Evolutionary conservation across 441 rosid species (phyloP).

Genomic region (Isatis lusitanica): DNA sequence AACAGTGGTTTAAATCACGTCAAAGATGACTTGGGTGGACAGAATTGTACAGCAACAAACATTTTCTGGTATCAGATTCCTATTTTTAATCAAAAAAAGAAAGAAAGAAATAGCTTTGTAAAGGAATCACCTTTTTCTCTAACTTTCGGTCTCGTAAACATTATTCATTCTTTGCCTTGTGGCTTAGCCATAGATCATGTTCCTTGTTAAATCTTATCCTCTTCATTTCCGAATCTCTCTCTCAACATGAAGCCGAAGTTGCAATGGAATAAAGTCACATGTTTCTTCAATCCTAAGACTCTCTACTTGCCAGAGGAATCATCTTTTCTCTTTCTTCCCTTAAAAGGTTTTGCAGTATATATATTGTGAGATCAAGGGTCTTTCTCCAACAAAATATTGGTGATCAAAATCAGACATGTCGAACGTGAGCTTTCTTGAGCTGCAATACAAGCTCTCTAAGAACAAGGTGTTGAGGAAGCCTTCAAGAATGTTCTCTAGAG

Average conservation of each 20-base stretch:
- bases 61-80: conserved; percentile 29
- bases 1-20: not conserved
- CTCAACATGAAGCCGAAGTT: conserved; percentile 19
- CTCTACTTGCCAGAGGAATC: conserved; percentile 1
- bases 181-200: conserved; percentile 8
- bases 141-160: conserved; percentile 18
- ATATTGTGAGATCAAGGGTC: not conserved
- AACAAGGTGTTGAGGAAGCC: conserved; percentile 54
- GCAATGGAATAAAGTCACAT: conserved; percentile 29
- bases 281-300: conserved; percentile 24
- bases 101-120: not conserved
- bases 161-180: conserved; percentile 14
- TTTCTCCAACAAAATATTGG: not conserved
- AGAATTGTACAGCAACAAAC: conserved; percentile 9
- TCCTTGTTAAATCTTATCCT: conserved; percentile 30
- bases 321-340: not conserved
- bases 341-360: not conserved
- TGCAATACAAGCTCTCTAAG: conserved; percentile 67
- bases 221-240: conserved; percentile 7
- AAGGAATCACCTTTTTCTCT: conserved; percentile 5
- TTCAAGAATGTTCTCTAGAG: conserved; percentile 56
- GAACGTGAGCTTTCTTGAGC: conserved; percentile 57
- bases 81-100: not conserved
- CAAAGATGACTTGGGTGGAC: not conserved
- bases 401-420: conserved; percentile 37